Base-by-base conservation (phyloP, 345 rosid species). In the Eucalyptus erythrocorys region DNA sequence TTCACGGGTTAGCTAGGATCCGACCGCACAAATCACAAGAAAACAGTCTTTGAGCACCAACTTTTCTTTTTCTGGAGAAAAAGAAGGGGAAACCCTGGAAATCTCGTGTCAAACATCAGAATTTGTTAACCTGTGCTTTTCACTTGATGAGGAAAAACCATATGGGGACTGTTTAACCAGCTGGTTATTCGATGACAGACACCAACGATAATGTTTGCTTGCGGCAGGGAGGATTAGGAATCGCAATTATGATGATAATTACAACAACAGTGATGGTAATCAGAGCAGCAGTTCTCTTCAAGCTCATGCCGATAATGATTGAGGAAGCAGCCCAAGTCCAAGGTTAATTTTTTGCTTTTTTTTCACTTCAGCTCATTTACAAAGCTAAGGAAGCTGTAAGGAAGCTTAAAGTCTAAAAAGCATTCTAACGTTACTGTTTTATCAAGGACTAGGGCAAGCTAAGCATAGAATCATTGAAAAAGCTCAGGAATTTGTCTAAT, bases 1-100 rank as follows among this genome's bases (percentile, higher is more conserved):
- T 40, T 94, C 95, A 91, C 92, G 93, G 91, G 91, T 86, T 82
- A 86, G 91, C 91, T 88, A 88, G n/a, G n/a, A 37, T 48, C 71
- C 49, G 48, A 48, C 87, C 91, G 89, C 93, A 87, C 82, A 71
- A 90, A 68, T 91, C 88, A 90, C 93, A 61, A 94, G 92, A 92
- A 86, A 88, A 86, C 86, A 87, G 91, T 86, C 82, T 53, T 43
- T 80, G 82, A 71, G 15, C 82, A 71, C 82, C 82, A 71, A 17
- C 53, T 13, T 26, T 26, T 43, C 24, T 45, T 47, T 45, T 26
- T 6, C 55, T 13, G 12, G 37, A 40, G 9, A 47, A 47, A 85
- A 15, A 47, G 12, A 47, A 34, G 21, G 32, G 32, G 86, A 47
- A 85, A 45, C 55, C 40, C 5, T 47, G 5, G 51, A 27, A 85